These are phyloP conservation scores for Diaporthe helianthi DNA, from an alignment of 2,329 filamentous ascomycete genomes.

Conservation along the genomic window DNA sequence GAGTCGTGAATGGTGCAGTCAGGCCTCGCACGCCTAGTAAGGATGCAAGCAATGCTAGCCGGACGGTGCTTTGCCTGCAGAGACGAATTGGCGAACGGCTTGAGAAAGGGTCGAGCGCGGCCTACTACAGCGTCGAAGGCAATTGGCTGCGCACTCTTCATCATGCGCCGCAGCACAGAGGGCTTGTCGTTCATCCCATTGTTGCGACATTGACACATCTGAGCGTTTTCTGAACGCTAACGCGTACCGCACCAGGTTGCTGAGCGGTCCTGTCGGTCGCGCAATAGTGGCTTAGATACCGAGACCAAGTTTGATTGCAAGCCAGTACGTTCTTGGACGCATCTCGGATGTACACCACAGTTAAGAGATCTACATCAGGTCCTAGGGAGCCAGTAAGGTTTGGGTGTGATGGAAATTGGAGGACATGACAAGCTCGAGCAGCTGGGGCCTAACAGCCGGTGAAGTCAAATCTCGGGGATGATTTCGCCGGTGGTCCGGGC, in stretches of 20 bases:
- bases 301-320: background rate
- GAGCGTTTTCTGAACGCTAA: background rate
- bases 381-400: background rate
- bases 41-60: background rate
- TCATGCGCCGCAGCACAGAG: background rate
- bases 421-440: constrained; percentile 27
- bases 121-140: background rate
- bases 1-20: background rate
- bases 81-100: background rate
- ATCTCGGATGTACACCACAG: background rate
- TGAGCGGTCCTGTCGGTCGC: background rate
- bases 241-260: background rate
- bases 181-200: constrained; percentile 22
- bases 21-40: background rate
- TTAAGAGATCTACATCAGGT: background rate
- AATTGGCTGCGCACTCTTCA: constrained; percentile 6
- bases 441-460: constrained; percentile 10
- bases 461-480: constrained; percentile 26
- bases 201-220: constrained; percentile 10
- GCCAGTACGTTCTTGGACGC: background rate
- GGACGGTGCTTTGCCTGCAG: background rate
- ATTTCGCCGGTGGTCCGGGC: constrained; percentile 21
- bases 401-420: constrained; percentile 28
- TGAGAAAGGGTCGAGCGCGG: background rate
- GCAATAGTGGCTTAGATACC: background rate